Conservation (phyloP, 192 early-diverging fungal genomes). For the Backusella mclennaniae region DNA sequence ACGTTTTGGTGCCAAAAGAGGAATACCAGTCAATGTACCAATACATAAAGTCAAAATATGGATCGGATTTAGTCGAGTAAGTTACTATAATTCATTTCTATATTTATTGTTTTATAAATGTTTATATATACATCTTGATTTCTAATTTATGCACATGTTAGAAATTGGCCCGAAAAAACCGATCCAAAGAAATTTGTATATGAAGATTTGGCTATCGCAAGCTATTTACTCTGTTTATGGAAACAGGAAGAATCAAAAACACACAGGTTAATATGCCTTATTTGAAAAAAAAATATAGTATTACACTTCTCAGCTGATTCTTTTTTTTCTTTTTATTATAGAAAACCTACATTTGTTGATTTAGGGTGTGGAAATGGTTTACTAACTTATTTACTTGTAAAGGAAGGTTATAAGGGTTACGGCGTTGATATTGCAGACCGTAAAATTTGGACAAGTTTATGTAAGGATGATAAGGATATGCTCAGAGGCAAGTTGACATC, state of each 20-base stretch:
- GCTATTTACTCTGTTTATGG: slow-evolving; percentile 80
- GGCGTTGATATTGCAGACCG: slow-evolving; percentile 75
- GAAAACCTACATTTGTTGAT: slow-evolving; percentile 68
- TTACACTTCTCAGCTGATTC: not conserved
- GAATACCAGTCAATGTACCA: slow-evolving; percentile 62
- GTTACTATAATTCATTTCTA: not conserved
- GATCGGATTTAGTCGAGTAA: slow-evolving; percentile 58
- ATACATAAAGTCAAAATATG: slow-evolving; percentile 67
- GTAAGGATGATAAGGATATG: slow-evolving; percentile 36
- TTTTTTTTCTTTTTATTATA: slow-evolving; percentile 5
- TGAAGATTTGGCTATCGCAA: slow-evolving; percentile 87
- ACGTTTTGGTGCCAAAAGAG: slow-evolving; percentile 70
- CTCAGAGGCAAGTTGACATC: slow-evolving; percentile 42
- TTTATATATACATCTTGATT: not conserved
- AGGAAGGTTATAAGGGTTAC: slow-evolving; percentile 68
- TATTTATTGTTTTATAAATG: not conserved
- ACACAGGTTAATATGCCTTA: not conserved
- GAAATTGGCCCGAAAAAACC: slow-evolving; percentile 77
- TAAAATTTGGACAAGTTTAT: slow-evolving; percentile 73
- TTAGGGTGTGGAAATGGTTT: slow-evolving; percentile 88
- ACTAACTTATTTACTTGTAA: slow-evolving; percentile 67
- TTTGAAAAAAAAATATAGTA: not conserved
- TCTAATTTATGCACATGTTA: not conserved
- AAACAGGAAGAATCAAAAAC: slow-evolving; percentile 37
- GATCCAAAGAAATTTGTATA: slow-evolving; percentile 83